Evolutionary conservation across 1,284 basidiomycete genomes (phyloP).

Genomic region (Xerocomus nothofagi): DNA sequence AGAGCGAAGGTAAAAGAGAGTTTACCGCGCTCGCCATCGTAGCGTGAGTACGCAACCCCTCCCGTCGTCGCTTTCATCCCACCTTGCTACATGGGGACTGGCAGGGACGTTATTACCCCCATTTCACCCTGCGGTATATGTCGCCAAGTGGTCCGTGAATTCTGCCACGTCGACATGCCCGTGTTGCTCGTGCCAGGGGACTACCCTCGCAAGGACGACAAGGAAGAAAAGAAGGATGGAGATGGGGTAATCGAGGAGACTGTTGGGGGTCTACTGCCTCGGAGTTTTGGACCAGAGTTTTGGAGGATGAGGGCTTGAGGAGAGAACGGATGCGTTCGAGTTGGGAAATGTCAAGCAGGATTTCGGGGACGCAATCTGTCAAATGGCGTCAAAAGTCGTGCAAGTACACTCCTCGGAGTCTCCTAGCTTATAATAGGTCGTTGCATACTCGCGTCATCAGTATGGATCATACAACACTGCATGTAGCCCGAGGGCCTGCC

Average conservation of each 20-base stretch:
- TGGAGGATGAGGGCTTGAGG: too few species aligned
- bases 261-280: slow-evolving; percentile 75
- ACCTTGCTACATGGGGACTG: not conserved
- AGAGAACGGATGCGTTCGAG: too few species aligned
- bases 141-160: slow-evolving; percentile 89
- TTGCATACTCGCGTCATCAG: too few species aligned
- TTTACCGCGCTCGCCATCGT: slow-evolving; percentile 77
- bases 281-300: slow-evolving; percentile 65
- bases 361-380: too few species aligned
- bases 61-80: not conserved
- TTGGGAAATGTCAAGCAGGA: too few species aligned
- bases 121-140: slow-evolving; percentile 90
- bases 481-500: too few species aligned
- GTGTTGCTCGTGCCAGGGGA: slow-evolving; percentile 74
- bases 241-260: slow-evolving; percentile 62
- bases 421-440: too few species aligned
- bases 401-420: too few species aligned
- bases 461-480: too few species aligned
- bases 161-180: slow-evolving; percentile 75
- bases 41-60: slow-evolving; percentile 48
- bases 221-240: slow-evolving; percentile 24
- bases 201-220: slow-evolving; percentile 51
- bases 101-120: slow-evolving; percentile 61
- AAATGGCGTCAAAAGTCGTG: too few species aligned
- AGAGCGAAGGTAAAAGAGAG: slow-evolving; percentile 74